A percentile compares a stretch with the other conserved stretches of the same genome.
Evolutionary conservation across 2,329 filamentous ascomycete species (phyloP).

Genomic region (Calonectria multiphialidica): DNA sequence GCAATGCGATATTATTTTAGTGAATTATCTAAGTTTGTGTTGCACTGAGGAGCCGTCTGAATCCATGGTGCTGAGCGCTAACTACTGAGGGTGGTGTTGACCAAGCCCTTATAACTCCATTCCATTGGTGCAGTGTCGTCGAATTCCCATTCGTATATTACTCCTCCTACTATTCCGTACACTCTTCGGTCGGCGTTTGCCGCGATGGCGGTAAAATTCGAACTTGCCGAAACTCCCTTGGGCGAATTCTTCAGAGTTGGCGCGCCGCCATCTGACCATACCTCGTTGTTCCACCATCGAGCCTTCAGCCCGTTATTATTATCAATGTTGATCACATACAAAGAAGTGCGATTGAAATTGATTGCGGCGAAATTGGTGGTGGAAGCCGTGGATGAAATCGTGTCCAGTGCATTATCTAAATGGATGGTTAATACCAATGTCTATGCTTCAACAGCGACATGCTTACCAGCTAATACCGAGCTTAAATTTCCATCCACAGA

Average conservation of each 20-base stretch:
- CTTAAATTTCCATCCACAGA: not conserved
- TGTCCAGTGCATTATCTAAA: not conserved
- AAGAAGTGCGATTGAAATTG: not conserved
- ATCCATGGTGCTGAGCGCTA: too few species aligned
- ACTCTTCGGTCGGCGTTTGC: not conserved
- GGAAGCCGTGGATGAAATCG: not conserved
- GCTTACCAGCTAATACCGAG: not conserved
- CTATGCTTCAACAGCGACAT: too few species aligned
- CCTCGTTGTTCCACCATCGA: not conserved
- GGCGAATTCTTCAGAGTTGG: not conserved
- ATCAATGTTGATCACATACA: not conserved
- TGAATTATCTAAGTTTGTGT: not conserved
- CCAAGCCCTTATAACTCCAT: not conserved
- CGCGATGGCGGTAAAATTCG: not conserved
- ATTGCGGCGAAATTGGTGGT: not conserved
- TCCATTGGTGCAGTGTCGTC: not conserved
- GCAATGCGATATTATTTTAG: not conserved
- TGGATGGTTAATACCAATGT: not conserved
- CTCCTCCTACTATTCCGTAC: not conserved
- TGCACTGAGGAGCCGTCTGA: not conserved
- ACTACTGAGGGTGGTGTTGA: not conserved
- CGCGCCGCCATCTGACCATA: not conserved
- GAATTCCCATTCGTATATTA: constrained; percentile 1
- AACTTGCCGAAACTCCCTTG: not conserved
- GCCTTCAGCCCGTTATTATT: not conserved